phyloP scores from a whole-genome alignment of 2,329 filamentous ascomycete species.

The Colletotrichum acutatum region DNA sequence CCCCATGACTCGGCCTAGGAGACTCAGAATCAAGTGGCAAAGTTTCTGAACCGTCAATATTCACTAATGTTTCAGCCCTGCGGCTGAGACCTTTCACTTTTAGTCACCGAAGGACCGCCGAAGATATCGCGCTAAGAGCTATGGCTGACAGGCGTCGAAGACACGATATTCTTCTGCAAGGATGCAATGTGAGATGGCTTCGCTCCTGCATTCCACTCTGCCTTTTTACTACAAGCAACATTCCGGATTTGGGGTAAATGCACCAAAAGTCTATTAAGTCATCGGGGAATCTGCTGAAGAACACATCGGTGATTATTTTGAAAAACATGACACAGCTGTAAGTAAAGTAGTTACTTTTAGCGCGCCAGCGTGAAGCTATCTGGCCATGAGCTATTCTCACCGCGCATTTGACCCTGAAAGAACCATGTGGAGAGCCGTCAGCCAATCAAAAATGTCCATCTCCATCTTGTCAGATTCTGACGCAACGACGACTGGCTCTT shows the following conservation, averaged over 20 bases:
- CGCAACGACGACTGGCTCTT: background rate
- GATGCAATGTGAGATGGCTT: background rate
- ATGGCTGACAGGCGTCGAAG: background rate
- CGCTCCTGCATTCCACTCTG: background rate
- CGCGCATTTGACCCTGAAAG: background rate
- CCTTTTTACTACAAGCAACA: background rate
- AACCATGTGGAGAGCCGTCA: background rate
- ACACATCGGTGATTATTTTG: background rate
- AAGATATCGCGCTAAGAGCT: background rate
- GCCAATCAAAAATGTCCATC: background rate
- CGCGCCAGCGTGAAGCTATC: background rate
- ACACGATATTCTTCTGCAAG: background rate
- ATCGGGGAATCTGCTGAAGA: background rate
- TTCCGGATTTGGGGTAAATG: background rate
- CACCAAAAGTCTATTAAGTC: background rate
- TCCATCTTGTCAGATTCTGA: background rate
- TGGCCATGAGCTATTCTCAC: background rate
- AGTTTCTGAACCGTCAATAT: background rate
- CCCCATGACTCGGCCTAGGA: background rate
- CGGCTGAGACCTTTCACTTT: background rate
- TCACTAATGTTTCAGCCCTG: background rate
- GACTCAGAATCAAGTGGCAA: background rate
- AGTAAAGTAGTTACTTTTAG: background rate
- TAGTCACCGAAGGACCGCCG: background rate
- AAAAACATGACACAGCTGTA: background rate